Conservation (phyloP, 2,329 filamentous ascomycete species). For the Cytospora paraplurivora region DNA sequence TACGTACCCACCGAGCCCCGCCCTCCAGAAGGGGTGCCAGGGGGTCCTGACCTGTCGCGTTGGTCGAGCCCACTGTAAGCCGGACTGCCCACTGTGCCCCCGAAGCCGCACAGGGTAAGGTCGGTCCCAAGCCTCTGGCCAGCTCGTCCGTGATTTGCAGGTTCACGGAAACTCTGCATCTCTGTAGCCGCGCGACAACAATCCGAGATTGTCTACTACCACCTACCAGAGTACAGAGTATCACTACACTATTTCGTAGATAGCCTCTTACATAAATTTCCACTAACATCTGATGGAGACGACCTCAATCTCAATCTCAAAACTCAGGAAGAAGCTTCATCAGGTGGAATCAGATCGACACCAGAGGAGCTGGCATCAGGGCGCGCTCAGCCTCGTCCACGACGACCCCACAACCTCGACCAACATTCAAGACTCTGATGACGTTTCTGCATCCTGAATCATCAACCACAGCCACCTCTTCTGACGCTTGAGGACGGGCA, state of each 20-base stretch:
- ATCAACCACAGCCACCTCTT: neutral
- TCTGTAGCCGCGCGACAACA: constrained; percentile 27
- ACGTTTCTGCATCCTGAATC: neutral
- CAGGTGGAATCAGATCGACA: too few species aligned
- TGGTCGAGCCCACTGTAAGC: constrained; percentile 7
- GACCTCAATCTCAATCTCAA: too few species aligned
- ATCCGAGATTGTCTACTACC: neutral
- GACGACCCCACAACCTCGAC: neutral
- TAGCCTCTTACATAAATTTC: too few species aligned
- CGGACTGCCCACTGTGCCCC: neutral
- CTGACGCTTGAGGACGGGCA: neutral
- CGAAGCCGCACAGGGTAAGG: constrained; percentile 15
- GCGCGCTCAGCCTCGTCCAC: too few species aligned
- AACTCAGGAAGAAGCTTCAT: too few species aligned
- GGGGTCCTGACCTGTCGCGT: neutral
- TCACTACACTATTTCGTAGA: too few species aligned
- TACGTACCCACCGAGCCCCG: neutral
- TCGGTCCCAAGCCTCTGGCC: constrained; percentile 19
- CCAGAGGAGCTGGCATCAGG: too few species aligned
- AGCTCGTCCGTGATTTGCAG: constrained; percentile 24
- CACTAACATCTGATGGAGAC: too few species aligned
- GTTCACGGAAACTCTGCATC: constrained; percentile 2
- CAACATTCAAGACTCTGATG: neutral
- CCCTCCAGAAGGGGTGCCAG: neutral
- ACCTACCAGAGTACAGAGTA: neutral